phyloP scores from a whole-genome alignment of 495 filamentous ascomycete species.

The Geopyxis carbonaria region DNA sequence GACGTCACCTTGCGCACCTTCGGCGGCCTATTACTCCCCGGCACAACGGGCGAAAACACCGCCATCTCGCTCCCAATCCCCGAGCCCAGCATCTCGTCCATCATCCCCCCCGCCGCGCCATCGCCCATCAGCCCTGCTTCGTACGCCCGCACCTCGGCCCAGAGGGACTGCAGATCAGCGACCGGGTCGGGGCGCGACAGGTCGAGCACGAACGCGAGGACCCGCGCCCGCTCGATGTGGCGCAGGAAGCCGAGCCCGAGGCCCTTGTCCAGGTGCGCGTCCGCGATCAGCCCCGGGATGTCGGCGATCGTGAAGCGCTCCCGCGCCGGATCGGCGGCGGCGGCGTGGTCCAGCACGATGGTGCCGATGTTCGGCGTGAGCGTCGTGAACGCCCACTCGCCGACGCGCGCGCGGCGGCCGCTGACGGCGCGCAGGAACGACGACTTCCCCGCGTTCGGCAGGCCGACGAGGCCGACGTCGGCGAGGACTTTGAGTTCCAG shows the following conservation, averaged over 20 bases:
- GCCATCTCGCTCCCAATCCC: slow-evolving; percentile 36
- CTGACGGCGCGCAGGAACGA: slow-evolving; percentile 76
- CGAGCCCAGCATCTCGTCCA: slow-evolving; percentile 23
- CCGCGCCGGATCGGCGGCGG: slow-evolving; percentile 29
- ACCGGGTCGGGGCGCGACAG: slow-evolving; percentile 65
- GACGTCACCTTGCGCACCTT: slow-evolving; percentile 1
- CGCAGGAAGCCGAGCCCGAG: slow-evolving; percentile 82
- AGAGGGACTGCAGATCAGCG: slow-evolving; percentile 56
- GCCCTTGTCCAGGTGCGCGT: slow-evolving; percentile 81
- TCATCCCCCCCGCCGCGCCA: slow-evolving; percentile 16
- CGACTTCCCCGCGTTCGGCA: slow-evolving; percentile 93
- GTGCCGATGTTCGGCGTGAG: slow-evolving; percentile 88
- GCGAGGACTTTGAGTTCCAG: slow-evolving; percentile 89
- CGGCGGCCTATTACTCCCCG: not conserved
- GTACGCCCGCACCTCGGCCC: slow-evolving; percentile 78
- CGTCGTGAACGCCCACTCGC: slow-evolving; percentile 94
- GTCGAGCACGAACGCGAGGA: slow-evolving; percentile 87
- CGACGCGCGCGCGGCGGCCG: slow-evolving; percentile 70
- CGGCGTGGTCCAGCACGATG: slow-evolving; percentile 67
- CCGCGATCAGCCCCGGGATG: slow-evolving; percentile 80
- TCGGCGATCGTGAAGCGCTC: slow-evolving; percentile 86
- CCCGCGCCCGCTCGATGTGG: slow-evolving; percentile 82
- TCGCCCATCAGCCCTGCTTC: slow-evolving; percentile 42
- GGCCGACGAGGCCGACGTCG: slow-evolving; percentile 82
- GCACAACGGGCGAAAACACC: slow-evolving; percentile 21